A percentile compares a stretch with the other conserved stretches of the same genome.
Evolutionary conservation across 2,329 filamentous ascomycete genomes (phyloP).

Genomic region (Lachnellula suecica): DNA sequence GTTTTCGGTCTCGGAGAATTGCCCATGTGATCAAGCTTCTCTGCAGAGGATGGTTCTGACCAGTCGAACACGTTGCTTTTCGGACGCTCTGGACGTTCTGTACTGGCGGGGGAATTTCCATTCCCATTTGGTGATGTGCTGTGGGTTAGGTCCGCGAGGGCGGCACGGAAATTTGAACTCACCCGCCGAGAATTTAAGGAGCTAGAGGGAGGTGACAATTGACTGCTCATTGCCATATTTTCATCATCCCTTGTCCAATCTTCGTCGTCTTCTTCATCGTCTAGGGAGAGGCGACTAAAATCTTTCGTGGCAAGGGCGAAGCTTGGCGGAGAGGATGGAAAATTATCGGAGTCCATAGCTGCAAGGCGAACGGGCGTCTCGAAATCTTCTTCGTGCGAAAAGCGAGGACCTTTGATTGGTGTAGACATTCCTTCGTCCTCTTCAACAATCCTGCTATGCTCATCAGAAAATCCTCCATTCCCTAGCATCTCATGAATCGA

Average conservation of each 20-base stretch:
- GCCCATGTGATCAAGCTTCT: constrained; percentile 59
- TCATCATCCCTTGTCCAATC: constrained; percentile 59
- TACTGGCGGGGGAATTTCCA: constrained; percentile 31
- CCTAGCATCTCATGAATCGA: constrained; percentile 32
- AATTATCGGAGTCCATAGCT: constrained; percentile 16
- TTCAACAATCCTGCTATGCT: constrained; percentile 57
- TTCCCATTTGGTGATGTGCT: constrained; percentile 39
- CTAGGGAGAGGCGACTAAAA: constrained; percentile 53
- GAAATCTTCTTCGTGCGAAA: constrained; percentile 18
- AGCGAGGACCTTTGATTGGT: constrained; percentile 36
- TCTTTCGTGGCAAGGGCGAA: constrained; percentile 36
- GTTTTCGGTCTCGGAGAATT: constrained; percentile 68
- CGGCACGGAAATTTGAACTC: constrained; percentile 53
- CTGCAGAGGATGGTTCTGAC: constrained; percentile 64
- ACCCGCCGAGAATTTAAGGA: constrained; percentile 54
- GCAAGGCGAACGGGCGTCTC: constrained; percentile 18
- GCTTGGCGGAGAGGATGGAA: constrained; percentile 31
- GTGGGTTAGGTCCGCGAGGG: constrained; percentile 52
- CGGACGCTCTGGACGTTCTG: constrained; percentile 57
- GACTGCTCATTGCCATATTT: constrained; percentile 51
- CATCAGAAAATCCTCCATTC: constrained; percentile 51
- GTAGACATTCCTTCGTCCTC: constrained; percentile 59
- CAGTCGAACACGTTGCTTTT: constrained; percentile 76
- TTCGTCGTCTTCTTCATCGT: constrained; percentile 64
- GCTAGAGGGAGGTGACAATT: constrained; percentile 56